phyloP scores from a whole-genome alignment of 2,329 filamentous ascomycete genomes.

The Stagonosporopsis vannaccii region DNA sequence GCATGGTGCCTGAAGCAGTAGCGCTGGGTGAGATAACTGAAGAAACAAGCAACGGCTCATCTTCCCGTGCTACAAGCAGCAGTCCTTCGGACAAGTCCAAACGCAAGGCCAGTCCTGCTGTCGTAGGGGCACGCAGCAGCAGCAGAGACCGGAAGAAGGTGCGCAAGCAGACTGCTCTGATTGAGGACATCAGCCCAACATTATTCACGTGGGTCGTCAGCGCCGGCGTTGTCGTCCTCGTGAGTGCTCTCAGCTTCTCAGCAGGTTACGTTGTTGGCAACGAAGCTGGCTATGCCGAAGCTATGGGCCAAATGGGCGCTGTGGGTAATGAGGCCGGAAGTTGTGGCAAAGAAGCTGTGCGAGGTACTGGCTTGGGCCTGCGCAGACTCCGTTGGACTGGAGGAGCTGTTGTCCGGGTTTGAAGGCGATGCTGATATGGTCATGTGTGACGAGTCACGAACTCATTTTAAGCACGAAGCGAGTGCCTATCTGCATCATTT shows the following conservation, averaged over 20 bases:
- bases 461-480: conserved; percentile 6
- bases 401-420: conserved; percentile 27
- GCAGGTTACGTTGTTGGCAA: conserved; percentile 69
- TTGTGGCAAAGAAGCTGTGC: conserved; percentile 45
- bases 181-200: conserved; percentile 62
- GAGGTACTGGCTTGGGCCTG: conserved; percentile 39
- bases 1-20: conserved; percentile 68
- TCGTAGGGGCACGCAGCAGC: conserved; percentile 45
- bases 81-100: conserved; percentile 51
- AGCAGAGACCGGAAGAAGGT: conserved; percentile 58
- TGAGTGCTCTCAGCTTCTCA: conserved; percentile 70
- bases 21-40: conserved; percentile 56
- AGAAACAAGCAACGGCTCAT: conserved; percentile 36
- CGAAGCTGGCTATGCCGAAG: conserved; percentile 64
- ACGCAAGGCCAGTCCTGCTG: conserved; percentile 52
- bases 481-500: background rate
- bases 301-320: conserved; percentile 40
- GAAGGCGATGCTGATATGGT: background rate
- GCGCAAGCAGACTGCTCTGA: conserved; percentile 42
- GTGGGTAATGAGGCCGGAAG: conserved; percentile 40
- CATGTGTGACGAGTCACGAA: background rate
- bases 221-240: conserved; percentile 69
- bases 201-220: conserved; percentile 71
- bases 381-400: conserved; percentile 44
- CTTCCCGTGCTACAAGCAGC: conserved; percentile 38